Conservation (phyloP, 1,284 basidiomycete genomes). For the Apiotrichum siamense region DNA sequence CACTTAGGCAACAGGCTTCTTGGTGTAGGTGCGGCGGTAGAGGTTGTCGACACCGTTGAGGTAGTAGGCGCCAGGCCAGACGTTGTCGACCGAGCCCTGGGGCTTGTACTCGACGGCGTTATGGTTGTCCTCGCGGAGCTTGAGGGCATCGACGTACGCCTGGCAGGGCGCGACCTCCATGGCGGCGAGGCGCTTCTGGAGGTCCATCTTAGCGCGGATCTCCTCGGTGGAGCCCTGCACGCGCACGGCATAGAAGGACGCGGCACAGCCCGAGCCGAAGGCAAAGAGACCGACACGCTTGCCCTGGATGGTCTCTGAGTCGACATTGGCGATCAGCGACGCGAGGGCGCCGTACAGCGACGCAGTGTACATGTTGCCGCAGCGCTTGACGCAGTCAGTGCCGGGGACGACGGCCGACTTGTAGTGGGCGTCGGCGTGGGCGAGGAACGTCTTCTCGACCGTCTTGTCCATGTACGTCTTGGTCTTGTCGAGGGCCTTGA, state of each 20-base stretch:
- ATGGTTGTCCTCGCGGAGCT: slow-evolving; percentile 93
- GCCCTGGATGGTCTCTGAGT: slow-evolving; percentile 55
- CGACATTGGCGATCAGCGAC: slow-evolving; percentile 65
- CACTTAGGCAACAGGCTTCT: slow-evolving; percentile 23
- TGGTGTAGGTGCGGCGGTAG: slow-evolving; percentile 79
- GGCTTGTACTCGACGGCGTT: slow-evolving; percentile 83
- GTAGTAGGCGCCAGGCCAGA: slow-evolving; percentile 93
- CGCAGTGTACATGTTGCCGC: slow-evolving; percentile 99
- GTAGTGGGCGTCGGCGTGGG: slow-evolving; percentile 65
- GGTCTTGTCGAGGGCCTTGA: slow-evolving; percentile 62
- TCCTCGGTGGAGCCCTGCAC: slow-evolving; percentile 78
- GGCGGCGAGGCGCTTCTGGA: slow-evolving; percentile 66
- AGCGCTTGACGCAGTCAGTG: slow-evolving; percentile 75
- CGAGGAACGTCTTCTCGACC: slow-evolving; percentile 89
- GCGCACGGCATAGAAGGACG: slow-evolving; percentile 79
- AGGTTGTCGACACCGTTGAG: slow-evolving; percentile 86
- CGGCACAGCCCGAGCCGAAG: slow-evolving; percentile 87
- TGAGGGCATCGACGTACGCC: slow-evolving; percentile 69
- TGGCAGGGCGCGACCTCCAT: slow-evolving; percentile 91
- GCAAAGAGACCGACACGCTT: slow-evolving; percentile 89
- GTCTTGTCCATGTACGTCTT: slow-evolving; percentile 84
- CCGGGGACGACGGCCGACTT: slow-evolving; percentile 64
- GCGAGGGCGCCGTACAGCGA: slow-evolving; percentile 91
- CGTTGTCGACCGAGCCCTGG: slow-evolving; percentile 77
- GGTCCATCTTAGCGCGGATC: slow-evolving; percentile 72